A percentile compares a stretch with the other conserved stretches of the same genome.
These are phyloP conservation scores for Fusarium caatingaense DNA, from an alignment of 2,329 filamentous ascomycete genomes.

Conservation along the genomic window DNA sequence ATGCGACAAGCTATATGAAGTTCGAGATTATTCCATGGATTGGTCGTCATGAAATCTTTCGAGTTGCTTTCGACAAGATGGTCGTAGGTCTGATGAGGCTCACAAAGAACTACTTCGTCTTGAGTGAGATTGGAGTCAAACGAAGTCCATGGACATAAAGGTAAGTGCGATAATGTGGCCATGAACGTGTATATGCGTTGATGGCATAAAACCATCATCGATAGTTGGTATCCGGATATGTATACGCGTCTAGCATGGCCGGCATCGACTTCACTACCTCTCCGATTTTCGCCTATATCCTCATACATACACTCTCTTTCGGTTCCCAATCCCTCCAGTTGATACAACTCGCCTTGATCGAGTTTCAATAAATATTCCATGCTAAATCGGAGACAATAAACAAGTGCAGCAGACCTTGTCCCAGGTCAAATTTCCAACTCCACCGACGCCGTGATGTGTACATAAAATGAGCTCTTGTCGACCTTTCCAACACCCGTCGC, in stretches of 20 bases:
- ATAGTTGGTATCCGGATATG: background rate
- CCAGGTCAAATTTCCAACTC: conserved; percentile 37
- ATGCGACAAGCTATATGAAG: background rate
- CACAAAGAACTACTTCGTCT: background rate
- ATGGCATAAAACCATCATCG: background rate
- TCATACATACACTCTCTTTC: background rate
- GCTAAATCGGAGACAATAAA: conserved; percentile 17
- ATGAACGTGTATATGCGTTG: background rate
- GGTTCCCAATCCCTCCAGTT: background rate
- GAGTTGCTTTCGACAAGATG: background rate
- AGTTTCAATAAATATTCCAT: background rate
- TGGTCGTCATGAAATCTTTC: background rate
- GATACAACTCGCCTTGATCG: background rate
- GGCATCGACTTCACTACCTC: background rate
- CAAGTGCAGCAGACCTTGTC: conserved; percentile 31
- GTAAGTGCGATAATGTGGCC: background rate
- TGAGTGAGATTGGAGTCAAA: background rate
- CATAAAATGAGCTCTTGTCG: conserved; percentile 24
- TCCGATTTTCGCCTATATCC: conserved; percentile 5
- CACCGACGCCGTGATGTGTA: conserved; percentile 38
- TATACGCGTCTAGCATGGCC: conserved; percentile 9
- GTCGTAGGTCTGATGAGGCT: background rate
- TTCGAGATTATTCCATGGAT: background rate
- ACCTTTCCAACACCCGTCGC: background rate
- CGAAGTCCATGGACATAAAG: background rate